phyloP scores from a whole-genome alignment of 176 grass and related monocot species.

The Aegilops sharonensis region DNA sequence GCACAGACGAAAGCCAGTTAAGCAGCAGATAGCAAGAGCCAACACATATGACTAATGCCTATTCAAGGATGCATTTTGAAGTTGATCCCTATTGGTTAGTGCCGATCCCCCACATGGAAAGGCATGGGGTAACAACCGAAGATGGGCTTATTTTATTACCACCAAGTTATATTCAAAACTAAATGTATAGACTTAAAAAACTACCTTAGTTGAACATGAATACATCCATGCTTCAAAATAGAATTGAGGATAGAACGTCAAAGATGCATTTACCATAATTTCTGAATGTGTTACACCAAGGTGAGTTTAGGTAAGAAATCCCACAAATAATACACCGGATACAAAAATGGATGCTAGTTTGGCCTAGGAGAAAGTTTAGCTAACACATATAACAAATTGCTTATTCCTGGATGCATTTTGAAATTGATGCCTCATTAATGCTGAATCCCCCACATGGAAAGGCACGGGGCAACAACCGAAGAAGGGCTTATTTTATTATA shows the following conservation, averaged over 20 bases:
- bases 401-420: background rate
- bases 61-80: constrained; percentile 1
- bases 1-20: constrained; percentile 6
- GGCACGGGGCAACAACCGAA: background rate
- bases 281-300: background rate
- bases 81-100: background rate
- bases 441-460: background rate
- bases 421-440: background rate
- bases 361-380: background rate
- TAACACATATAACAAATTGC: background rate
- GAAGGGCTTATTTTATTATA: background rate
- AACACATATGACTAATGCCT: background rate
- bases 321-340: background rate
- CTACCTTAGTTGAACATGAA: background rate
- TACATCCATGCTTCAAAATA: background rate
- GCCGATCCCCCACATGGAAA: background rate
- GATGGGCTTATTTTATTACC: background rate
- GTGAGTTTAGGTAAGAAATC: background rate
- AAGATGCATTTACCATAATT: background rate
- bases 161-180: background rate
- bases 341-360: background rate
- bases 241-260: background rate
- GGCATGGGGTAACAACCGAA: background rate
- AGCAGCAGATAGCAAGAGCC: background rate
- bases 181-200: background rate